These are phyloP conservation scores for Nothophoma quercina DNA, from an alignment of 2,329 filamentous ascomycete genomes.

Conservation along the genomic window DNA sequence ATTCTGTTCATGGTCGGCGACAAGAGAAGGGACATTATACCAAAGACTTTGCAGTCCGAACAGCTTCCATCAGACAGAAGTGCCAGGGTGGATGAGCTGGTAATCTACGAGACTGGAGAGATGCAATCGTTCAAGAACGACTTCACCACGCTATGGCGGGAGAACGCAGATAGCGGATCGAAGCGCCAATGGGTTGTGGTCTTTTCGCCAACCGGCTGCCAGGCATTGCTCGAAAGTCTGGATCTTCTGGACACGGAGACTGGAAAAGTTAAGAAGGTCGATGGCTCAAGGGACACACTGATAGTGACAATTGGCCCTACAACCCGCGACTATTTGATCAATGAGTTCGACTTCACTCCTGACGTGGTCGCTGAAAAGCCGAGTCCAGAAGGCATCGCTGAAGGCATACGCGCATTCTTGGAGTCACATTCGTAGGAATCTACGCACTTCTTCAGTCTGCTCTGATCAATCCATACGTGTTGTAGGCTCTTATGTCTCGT, in stretches of 20 bases:
- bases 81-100: constrained; percentile 77
- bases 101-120: constrained; percentile 86
- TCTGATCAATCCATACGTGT: no score
- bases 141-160: constrained; percentile 63
- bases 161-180: constrained; percentile 50
- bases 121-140: constrained; percentile 78
- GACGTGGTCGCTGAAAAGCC: constrained; percentile 85
- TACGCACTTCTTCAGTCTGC: background rate
- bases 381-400: constrained; percentile 78
- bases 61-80: constrained; percentile 58
- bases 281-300: constrained; percentile 58
- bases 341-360: constrained; percentile 71
- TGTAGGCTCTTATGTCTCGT: no score
- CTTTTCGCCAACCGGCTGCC: constrained; percentile 69
- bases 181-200: constrained; percentile 75
- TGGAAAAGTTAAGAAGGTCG: constrained; percentile 41
- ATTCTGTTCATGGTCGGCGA: constrained; percentile 91
- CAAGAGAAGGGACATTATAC: constrained; percentile 87
- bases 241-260: constrained; percentile 53
- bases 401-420: constrained; percentile 64
- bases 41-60: constrained; percentile 73
- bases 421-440: background rate
- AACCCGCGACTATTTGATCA: constrained; percentile 76
- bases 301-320: constrained; percentile 94
- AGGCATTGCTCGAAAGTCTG: constrained; percentile 65